phyloP scores from a whole-genome alignment of 2,329 filamentous ascomycete genomes.

The Penicillium sp. region DNA sequence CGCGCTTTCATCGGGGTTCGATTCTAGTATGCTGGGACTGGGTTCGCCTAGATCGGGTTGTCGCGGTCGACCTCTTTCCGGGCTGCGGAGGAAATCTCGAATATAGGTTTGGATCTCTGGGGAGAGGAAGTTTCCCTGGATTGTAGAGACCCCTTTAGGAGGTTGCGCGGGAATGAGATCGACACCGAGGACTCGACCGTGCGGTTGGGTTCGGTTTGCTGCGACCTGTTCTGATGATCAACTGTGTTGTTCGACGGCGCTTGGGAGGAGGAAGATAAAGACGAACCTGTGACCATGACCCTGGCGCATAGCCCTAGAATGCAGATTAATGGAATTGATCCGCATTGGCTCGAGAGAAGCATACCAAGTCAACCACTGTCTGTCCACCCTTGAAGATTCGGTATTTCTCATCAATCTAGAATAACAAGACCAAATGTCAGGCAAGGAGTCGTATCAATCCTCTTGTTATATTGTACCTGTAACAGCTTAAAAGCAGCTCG shows the following conservation, averaged over 20 bases:
- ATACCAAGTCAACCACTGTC: slow-evolving; percentile 85
- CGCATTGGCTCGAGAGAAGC: not conserved
- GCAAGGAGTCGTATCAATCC: too few relatives aligned
- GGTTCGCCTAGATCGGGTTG: slow-evolving; percentile 17
- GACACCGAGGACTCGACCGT: slow-evolving; percentile 82
- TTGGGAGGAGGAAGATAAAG: not conserved
- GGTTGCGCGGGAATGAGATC: slow-evolving; percentile 92
- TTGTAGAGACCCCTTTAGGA: slow-evolving; percentile 85
- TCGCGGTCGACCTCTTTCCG: slow-evolving; percentile 58
- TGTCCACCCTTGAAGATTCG: slow-evolving; percentile 76
- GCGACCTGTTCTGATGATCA: slow-evolving; percentile 64
- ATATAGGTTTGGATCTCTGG: slow-evolving; percentile 73
- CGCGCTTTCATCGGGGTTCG: not conserved
- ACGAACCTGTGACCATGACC: slow-evolving; percentile 60
- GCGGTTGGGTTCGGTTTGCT: slow-evolving; percentile 71
- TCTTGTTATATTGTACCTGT: slow-evolving; percentile 58
- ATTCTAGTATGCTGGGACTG: slow-evolving; percentile 12
- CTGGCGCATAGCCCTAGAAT: slow-evolving; percentile 52
- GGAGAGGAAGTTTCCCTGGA: slow-evolving; percentile 91
- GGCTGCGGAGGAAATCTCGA: slow-evolving; percentile 70
- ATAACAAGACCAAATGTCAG: not conserved
- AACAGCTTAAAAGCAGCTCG: slow-evolving; percentile 91
- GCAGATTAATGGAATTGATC: not conserved
- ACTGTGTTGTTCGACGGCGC: slow-evolving; percentile 8
- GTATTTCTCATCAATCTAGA: slow-evolving; percentile 80